phyloP scores from a whole-genome alignment of 2,329 filamentous ascomycete species.

The Aspergillus novofumigatus region DNA sequence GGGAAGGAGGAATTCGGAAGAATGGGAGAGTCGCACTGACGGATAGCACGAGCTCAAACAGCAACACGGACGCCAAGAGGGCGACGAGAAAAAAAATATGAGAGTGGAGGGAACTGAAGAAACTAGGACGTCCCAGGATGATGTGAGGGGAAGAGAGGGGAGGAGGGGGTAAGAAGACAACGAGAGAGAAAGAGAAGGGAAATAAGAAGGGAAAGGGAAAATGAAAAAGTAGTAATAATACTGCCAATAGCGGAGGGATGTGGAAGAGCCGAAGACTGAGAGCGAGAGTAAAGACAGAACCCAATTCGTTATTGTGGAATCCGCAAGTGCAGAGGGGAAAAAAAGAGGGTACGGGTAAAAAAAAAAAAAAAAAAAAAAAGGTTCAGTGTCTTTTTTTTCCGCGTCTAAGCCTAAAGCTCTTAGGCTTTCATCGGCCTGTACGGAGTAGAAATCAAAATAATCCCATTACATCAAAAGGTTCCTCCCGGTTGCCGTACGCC shows the following conservation, averaged over 20 bases:
- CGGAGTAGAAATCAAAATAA: neutral
- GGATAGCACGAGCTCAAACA: conserved; percentile 19
- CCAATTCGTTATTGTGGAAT: conserved; percentile 13
- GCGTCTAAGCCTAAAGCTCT: conserved; percentile 16
- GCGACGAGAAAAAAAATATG: conserved; percentile 7
- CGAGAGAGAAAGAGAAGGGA: conserved; percentile 15
- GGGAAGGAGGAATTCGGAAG: conserved; percentile 15
- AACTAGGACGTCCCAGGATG: conserved; percentile 15
- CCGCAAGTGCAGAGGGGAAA: conserved; percentile 5
- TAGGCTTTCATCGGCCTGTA: neutral
- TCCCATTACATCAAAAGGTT: conserved; percentile 3
- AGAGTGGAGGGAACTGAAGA: conserved; percentile 13
- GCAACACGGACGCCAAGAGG: conserved; percentile 19
- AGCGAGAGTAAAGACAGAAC: conserved; percentile 6
- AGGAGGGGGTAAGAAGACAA: conserved; percentile 19
- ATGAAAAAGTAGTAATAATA: conserved; percentile 14
- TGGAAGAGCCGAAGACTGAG: conserved; percentile 16
- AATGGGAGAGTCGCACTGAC: conserved; percentile 18
- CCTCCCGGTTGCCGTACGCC: conserved; percentile 16
- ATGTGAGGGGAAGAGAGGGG: conserved; percentile 18
- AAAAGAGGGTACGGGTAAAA: neutral
- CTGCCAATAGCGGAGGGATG: conserved; percentile 16
- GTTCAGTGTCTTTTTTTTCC: conserved; percentile 3
- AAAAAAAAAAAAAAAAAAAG: conserved; percentile 16
- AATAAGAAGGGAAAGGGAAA: conserved; percentile 11